Evolutionary conservation across 2,329 filamentous ascomycete species (phyloP).

Genomic region (Gnomoniopsis smithogilvyi): DNA sequence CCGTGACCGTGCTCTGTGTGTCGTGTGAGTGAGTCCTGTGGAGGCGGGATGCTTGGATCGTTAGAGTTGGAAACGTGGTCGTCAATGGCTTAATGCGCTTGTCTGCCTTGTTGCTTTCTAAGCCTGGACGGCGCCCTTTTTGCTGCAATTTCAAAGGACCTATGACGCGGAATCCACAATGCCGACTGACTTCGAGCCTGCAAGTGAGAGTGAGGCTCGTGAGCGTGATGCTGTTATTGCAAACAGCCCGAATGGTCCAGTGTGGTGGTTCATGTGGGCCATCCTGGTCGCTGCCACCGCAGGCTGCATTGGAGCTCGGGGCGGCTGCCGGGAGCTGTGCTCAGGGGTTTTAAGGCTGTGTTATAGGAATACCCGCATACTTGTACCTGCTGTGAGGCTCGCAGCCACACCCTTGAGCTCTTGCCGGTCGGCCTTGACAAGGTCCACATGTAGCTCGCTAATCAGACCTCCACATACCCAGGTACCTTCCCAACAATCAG

Average conservation of each 20-base stretch:
- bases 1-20: not conserved
- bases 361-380: too few relatives aligned
- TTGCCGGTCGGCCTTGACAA: too few relatives aligned
- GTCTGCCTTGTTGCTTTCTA: not conserved
- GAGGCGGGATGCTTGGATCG: not conserved
- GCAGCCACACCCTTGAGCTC: too few relatives aligned
- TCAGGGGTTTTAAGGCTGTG: too few relatives aligned
- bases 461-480: too few relatives aligned
- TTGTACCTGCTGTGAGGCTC: too few relatives aligned
- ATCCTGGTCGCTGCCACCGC: not conserved
- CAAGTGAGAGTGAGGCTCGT: not conserved
- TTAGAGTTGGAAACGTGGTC: not conserved
- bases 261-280: not conserved
- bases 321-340: too few relatives aligned
- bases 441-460: too few relatives aligned
- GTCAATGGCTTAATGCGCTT: not conserved
- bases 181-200: not conserved
- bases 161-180: not conserved
- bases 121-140: not conserved
- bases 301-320: too few relatives aligned
- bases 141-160: not conserved
- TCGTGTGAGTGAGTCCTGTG: not conserved
- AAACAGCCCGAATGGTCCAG: not conserved
- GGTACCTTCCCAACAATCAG: not conserved
- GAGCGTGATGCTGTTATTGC: not conserved